These are phyloP conservation scores for Amylocystis lapponica DNA, from an alignment of 768 basidiomycete genomes.

Conservation along the genomic window DNA sequence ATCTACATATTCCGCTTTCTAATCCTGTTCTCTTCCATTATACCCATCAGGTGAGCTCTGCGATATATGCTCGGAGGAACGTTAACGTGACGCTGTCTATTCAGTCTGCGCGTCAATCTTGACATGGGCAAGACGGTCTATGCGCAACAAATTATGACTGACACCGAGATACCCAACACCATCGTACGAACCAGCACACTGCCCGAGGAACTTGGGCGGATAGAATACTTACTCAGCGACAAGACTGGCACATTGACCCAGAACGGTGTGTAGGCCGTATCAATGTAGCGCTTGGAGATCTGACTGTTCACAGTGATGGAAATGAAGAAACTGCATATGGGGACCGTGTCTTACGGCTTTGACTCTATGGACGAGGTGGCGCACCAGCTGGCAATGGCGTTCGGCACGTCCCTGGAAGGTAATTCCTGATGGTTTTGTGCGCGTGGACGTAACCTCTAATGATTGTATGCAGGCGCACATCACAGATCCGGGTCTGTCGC, in stretches of 20 bases:
- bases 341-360: slow-evolving; percentile 93
- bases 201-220: slow-evolving; percentile 92
- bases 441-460: not conserved
- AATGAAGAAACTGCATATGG: slow-evolving; percentile 98
- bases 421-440: no score
- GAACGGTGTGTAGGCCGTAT: slow-evolving; percentile 60
- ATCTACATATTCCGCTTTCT: slow-evolving; percentile 95
- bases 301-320: slow-evolving; percentile 82
- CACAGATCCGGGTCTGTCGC: slow-evolving; percentile 49
- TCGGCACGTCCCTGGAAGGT: slow-evolving; percentile 41
- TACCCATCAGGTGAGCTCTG: slow-evolving; percentile 84
- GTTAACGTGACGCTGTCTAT: not conserved
- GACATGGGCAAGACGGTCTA: slow-evolving; percentile 99
- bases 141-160: slow-evolving; percentile 91
- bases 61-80: not conserved
- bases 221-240: slow-evolving; percentile 93
- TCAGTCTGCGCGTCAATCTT: slow-evolving; percentile 93
- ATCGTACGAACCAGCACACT: slow-evolving; percentile 97
- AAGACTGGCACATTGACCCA: slow-evolving; percentile 98
- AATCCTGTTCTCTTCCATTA: slow-evolving; percentile 97
- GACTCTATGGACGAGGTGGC: slow-evolving; percentile 99
- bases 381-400: slow-evolving; percentile 83
- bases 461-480: no score
- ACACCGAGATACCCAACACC: slow-evolving; percentile 87
- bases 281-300: not conserved